Conservation (phyloP, 192 early-diverging fungal genomes). For the Entomortierella chlamydospora region DNA sequence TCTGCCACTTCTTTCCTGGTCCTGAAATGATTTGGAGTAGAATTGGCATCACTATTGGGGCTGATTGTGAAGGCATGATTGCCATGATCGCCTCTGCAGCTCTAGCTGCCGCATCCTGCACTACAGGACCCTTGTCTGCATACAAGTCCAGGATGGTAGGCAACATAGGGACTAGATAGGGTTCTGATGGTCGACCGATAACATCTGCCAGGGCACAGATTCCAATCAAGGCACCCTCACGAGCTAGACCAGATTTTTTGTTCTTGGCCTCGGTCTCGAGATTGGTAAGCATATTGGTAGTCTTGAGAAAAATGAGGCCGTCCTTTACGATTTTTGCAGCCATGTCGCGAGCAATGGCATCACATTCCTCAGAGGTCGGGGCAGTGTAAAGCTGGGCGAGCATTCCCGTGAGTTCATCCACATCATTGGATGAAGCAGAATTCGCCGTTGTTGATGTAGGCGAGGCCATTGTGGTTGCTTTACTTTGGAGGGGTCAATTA, state of each 20-base stretch:
- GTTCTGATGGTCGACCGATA: constrained; percentile 71
- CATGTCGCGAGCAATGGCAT: constrained; percentile 58
- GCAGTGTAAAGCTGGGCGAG: constrained; percentile 58
- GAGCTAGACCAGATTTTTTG: constrained; percentile 73
- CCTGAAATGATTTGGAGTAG: constrained; percentile 70
- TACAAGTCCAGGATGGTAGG: constrained; percentile 68
- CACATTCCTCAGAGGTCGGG: constrained; percentile 63
- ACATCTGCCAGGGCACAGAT: constrained; percentile 71
- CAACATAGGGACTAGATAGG: constrained; percentile 68
- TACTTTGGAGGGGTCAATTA: neutral
- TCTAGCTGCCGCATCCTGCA: constrained; percentile 60
- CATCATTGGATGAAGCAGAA: constrained; percentile 11
- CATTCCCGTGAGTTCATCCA: constrained; percentile 53
- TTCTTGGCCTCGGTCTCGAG: constrained; percentile 68
- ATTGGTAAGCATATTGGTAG: constrained; percentile 65
- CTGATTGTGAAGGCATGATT: constrained; percentile 58
- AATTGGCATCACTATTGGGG: constrained; percentile 68
- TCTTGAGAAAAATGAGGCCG: constrained; percentile 67
- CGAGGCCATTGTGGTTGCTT: neutral
- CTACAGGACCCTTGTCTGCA: constrained; percentile 64
- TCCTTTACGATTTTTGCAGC: constrained; percentile 58
- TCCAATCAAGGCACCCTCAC: constrained; percentile 73
- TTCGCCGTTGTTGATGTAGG: constrained; percentile 5
- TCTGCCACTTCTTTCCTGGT: constrained; percentile 81
- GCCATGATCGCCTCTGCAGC: constrained; percentile 56